These are phyloP conservation scores for Hibiscus trionum DNA, from an alignment of 345 rosid genomes.

Conservation along the genomic window DNA sequence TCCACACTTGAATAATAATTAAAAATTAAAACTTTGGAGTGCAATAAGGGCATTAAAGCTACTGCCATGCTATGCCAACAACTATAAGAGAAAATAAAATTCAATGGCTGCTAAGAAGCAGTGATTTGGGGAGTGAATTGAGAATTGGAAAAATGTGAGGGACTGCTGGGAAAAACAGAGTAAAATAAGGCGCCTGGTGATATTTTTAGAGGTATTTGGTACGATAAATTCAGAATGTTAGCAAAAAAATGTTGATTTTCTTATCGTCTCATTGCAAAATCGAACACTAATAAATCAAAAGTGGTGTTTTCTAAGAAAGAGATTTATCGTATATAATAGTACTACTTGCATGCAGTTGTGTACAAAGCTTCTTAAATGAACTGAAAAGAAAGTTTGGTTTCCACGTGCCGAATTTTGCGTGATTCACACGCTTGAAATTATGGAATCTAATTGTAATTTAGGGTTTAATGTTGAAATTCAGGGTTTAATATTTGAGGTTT, in stretches of 20 bases:
- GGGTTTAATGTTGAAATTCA: too few species aligned
- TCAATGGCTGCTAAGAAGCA: not conserved
- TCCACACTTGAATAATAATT: not conserved
- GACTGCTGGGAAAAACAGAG: not conserved
- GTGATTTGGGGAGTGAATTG: not conserved
- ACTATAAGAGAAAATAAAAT: not conserved
- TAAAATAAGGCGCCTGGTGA: too few species aligned
- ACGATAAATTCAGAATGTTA: too few species aligned
- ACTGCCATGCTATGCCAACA: not conserved
- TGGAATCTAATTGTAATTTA: too few species aligned
- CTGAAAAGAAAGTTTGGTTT: not conserved
- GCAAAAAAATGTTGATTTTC: too few species aligned
- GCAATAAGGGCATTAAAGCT: not conserved
- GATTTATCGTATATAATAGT: not conserved
- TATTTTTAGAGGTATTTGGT: too few species aligned
- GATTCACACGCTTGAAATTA: not conserved
- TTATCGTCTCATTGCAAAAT: too few species aligned
- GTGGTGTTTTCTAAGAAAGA: not conserved
- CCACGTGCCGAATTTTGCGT: not conserved
- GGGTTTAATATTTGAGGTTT: too few species aligned
- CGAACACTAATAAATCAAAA: too few species aligned
- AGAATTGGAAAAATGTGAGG: not conserved
- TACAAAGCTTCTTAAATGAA: not conserved
- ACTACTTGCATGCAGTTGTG: not conserved
- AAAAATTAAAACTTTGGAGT: not conserved